Evolutionary conservation across 192 early-diverging fungal species (phyloP).

Genomic region (Mortierella claussenii): DNA sequence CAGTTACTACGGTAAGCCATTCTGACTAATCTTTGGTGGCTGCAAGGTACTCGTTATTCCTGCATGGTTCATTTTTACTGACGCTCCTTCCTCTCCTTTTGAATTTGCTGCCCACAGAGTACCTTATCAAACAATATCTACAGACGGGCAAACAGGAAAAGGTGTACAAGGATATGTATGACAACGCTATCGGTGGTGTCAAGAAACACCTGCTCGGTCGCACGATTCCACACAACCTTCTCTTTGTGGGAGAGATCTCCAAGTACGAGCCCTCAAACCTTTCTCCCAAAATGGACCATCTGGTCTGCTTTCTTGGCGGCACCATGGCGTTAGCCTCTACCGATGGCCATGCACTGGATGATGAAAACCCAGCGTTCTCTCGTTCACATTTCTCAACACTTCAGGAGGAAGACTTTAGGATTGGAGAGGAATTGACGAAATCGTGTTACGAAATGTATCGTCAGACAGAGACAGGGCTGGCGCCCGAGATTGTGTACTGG

Average conservation of each 20-base stretch:
- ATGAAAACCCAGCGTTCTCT: background rate
- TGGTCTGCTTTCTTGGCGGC: constrained; percentile 91
- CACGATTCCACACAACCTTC: constrained; percentile 60
- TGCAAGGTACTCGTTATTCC: no score
- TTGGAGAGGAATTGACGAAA: constrained; percentile 76
- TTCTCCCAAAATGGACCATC: constrained; percentile 83
- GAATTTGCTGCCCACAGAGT: constrained; percentile 69
- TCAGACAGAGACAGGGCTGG: constrained; percentile 52
- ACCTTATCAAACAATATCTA: constrained; percentile 90
- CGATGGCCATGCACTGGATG: constrained; percentile 58
- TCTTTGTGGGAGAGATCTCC: constrained; percentile 72
- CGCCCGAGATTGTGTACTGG: constrained; percentile 56
- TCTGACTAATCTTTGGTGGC: no score
- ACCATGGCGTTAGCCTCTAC: constrained; percentile 83
- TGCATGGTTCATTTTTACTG: no score
- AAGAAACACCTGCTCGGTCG: constrained; percentile 69
- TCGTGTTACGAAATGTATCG: constrained; percentile 69
- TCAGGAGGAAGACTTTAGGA: constrained; percentile 62
- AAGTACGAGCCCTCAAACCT: constrained; percentile 37
- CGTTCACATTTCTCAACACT: constrained; percentile 10
- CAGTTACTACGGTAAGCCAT: constrained; percentile 82
- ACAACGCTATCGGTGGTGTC: constrained; percentile 70
- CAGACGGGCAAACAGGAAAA: constrained; percentile 71
- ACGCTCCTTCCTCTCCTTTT: no score
- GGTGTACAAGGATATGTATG: constrained; percentile 76